A percentile compares a stretch with the other conserved stretches of the same genome.
Evolutionary conservation across 768 basidiomycete genomes (phyloP).

Genomic region (Tricholoma furcatifolium): DNA sequence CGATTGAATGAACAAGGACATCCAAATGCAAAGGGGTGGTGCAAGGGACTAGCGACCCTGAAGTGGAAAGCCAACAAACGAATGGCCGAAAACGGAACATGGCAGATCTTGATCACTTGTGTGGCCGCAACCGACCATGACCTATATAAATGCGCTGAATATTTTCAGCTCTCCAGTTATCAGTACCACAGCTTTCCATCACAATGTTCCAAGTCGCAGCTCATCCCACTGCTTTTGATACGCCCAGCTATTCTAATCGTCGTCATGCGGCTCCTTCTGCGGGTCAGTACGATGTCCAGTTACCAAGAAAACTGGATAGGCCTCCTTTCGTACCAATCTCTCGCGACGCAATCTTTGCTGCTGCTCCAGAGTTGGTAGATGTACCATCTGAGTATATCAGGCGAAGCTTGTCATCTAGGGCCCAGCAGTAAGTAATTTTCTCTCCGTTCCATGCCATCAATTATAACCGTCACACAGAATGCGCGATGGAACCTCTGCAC

Average conservation of each 20-base stretch:
- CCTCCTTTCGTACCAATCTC: slow-evolving; percentile 60
- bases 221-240: slow-evolving; percentile 39
- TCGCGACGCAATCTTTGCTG: slow-evolving; percentile 56
- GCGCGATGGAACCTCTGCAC: slow-evolving; percentile 50
- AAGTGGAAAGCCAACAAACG: slow-evolving; percentile 34
- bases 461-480: slow-evolving; percentile 36
- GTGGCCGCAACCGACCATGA: slow-evolving; percentile 20
- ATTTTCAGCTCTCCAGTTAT: slow-evolving; percentile 8
- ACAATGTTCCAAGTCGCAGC: slow-evolving; percentile 50
- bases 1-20: slow-evolving; percentile 25
- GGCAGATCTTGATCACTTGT: slow-evolving; percentile 32
- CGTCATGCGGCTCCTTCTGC: slow-evolving; percentile 18
- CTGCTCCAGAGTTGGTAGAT: slow-evolving; percentile 63
- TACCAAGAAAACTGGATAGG: slow-evolving; percentile 69
- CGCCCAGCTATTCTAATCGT: slow-evolving; percentile 34
- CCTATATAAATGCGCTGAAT: slow-evolving; percentile 25
- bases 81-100: slow-evolving; percentile 32
- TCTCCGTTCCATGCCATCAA: slow-evolving; percentile 16
- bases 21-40: slow-evolving; percentile 24
- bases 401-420: slow-evolving; percentile 49
- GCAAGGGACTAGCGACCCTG: slow-evolving; percentile 18
- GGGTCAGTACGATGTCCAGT: slow-evolving; percentile 44
- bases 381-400: slow-evolving; percentile 72
- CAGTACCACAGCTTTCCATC: slow-evolving; percentile 6
- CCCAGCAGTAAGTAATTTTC: slow-evolving; percentile 37